Conservation (phyloP, 768 basidiomycete species). For the Tricholoma flavovirens region DNA sequence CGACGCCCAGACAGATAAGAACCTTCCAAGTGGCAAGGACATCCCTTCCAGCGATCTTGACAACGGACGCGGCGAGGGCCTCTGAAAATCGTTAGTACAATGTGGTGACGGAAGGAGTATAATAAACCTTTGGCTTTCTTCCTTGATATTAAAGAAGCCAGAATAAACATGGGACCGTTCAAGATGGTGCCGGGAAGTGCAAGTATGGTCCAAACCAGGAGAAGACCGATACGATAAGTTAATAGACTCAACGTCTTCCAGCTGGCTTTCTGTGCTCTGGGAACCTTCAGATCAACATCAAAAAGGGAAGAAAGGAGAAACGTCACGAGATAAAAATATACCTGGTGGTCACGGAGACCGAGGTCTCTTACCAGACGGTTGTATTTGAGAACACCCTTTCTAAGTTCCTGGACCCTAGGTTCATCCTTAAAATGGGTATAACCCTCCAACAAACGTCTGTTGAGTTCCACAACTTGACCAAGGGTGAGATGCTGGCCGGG, state of each 20-base stretch:
- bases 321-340: constrained; percentile 20
- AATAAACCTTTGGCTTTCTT: constrained; percentile 78
- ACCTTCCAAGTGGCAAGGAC: constrained; percentile 99
- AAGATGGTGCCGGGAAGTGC: constrained; percentile 88
- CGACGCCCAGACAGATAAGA: constrained; percentile 85
- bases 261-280: constrained; percentile 75
- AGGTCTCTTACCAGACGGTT: constrained; percentile 85
- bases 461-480: constrained; percentile 93
- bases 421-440: constrained; percentile 92
- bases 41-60: constrained; percentile 94
- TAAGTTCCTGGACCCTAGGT: constrained; percentile 77
- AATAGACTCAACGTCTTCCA: constrained; percentile 87
- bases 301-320: neutral
- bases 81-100: constrained; percentile 40
- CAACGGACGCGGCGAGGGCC: constrained; percentile 90
- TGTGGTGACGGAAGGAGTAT: neutral
- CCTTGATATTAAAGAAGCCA: constrained; percentile 82
- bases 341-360: constrained; percentile 92
- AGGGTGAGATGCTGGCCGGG: constrained; percentile 92
- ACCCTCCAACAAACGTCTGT: constrained; percentile 87
- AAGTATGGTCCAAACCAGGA: constrained; percentile 76
- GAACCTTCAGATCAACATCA: constrained; percentile 50
- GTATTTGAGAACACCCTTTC: constrained; percentile 79
- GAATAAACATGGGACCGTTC: constrained; percentile 89
- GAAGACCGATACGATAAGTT: constrained; percentile 71